Base-by-base conservation (phyloP, 371 early-diverging fungal species). In the Mucor irregularis region DNA sequence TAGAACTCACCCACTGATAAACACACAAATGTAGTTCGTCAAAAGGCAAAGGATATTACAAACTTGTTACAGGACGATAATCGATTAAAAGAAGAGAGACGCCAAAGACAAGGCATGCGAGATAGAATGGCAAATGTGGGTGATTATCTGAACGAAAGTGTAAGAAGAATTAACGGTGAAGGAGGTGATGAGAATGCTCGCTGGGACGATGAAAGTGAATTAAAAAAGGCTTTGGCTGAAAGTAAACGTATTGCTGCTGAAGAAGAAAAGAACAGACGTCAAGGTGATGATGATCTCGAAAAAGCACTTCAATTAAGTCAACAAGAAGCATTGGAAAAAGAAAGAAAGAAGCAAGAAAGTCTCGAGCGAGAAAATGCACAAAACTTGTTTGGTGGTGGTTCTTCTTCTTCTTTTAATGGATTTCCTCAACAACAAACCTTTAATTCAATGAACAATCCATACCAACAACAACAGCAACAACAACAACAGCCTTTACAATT, bases 11-110 rank as follows among this genome's bases (percentile, higher is more conserved):
- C n/a, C n/a, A n/a, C n/a, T 22, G 24, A 17, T 16, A 16, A 43
- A 49, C 1, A 3, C 16, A 2, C 19, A 4, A 25, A 25, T 37
- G 5, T 43, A 65, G 66, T 66, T 10, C 92, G 96, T 33, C 88
- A 94, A 64, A 93, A 92, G 71, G 90, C 92, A 46, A 95, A 92
- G 59, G 94, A 92, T 56, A 83, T 97, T 37, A 90, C 93, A 5
- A 76, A 81, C 16, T 70, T 96, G 25, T 71, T 96, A 37, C 70
- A 78, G 5, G 93, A 96, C 58, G 93, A 92, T 8, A 66, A 81
- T 10, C 82, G 87, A 21, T 66, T 96, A 37, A 81, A 79, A 43
- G 90, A 90, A 62, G 89, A 85, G 56, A 84, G 53, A 64, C 50
- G 61, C 13, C 58, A 58, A 21, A 56, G 71, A 61, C 66, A 61